phyloP scores from a whole-genome alignment of 805 yeast genomes.

The Wickerhamiella azymoides region DNA sequence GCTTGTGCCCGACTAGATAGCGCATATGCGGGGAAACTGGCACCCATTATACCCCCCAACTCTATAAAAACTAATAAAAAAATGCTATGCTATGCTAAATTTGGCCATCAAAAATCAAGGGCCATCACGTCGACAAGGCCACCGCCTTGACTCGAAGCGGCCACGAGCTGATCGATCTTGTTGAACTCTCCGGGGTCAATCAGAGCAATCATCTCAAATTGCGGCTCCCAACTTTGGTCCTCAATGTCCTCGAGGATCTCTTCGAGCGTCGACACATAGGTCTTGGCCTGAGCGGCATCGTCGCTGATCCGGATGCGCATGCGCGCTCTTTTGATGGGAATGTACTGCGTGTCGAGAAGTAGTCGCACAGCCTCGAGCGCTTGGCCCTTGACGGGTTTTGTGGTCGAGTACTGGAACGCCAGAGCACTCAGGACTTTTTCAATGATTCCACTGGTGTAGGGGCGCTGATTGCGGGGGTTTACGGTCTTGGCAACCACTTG shows the following conservation, averaged over 20 bases:
- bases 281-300: constrained; percentile 36
- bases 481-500: constrained; percentile 81
- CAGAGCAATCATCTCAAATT: constrained; percentile 48
- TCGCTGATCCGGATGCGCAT: constrained; percentile 63
- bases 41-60: too few relatives aligned
- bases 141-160: constrained; percentile 34
- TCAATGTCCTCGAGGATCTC: constrained; percentile 32
- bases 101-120: neutral
- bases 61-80: neutral
- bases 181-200: constrained; percentile 81
- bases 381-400: constrained; percentile 62
- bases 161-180: constrained; percentile 48
- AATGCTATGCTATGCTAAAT: neutral
- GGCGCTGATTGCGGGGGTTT: constrained; percentile 75
- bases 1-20: too few relatives aligned
- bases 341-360: constrained; percentile 61
- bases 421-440: constrained; percentile 61
- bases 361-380: constrained; percentile 83
- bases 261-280: constrained; percentile 31
- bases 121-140: constrained; percentile 69
- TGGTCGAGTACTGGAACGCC: constrained; percentile 61
- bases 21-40: too few relatives aligned
- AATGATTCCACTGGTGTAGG: constrained; percentile 91
- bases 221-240: constrained; percentile 28
- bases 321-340: constrained; percentile 87